Evolutionary conservation across 352 stramenopile species (phyloP), one percentile per base, ranked within the genome.

Genomic region (Phytopythium aichiense): DNA sequence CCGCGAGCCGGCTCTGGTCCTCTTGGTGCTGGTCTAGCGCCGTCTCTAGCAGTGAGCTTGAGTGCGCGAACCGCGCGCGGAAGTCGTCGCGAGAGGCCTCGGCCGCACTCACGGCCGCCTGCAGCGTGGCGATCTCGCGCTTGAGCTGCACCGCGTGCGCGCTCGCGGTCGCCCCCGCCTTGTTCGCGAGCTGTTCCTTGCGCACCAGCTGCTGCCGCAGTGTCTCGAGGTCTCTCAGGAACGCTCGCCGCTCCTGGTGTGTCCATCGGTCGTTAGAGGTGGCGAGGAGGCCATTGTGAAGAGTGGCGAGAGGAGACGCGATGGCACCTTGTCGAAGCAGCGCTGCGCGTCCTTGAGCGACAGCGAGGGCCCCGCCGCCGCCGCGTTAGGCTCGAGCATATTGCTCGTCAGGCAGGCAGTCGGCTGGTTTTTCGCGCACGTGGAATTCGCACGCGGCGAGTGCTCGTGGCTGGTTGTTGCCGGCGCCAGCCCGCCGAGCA

Each of bases 11-110:
- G 31, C 48, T 61, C 66, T 88, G 71, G 63, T 91, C 79, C 30
- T 83, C 75, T 55, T 94, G 79, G 57, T 86, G 77, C 66, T 94
- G 83, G 49, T 94, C 81, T 43, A 91, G 59, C 38, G 85, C 79
- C 0, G 78, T 84, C 61, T 94, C 81, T 13, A 92, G 69, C 58
- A 94, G 62, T 15, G 81, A 77, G 42, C 79, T 91, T 61, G 84
- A 82, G 63, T 94, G 83, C 46, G 71, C 56, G 51, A 87, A 91
- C 61, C 88, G 74, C 55, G 81, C 56, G 31, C 79, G 71, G 56
- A 69, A 74, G 57, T 79, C 71, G 15, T 62, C 65, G 50, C 80
- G 73, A 33, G 87, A 71, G 12, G 76, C 71, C 62, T 91, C 79
- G 18, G 79, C 65, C 11, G 68, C 56, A 30, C 56, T 37, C 40